These are phyloP conservation scores for Beauveria brongniartii DNA, from an alignment of 2,329 filamentous ascomycete genomes.

Conservation along the genomic window DNA sequence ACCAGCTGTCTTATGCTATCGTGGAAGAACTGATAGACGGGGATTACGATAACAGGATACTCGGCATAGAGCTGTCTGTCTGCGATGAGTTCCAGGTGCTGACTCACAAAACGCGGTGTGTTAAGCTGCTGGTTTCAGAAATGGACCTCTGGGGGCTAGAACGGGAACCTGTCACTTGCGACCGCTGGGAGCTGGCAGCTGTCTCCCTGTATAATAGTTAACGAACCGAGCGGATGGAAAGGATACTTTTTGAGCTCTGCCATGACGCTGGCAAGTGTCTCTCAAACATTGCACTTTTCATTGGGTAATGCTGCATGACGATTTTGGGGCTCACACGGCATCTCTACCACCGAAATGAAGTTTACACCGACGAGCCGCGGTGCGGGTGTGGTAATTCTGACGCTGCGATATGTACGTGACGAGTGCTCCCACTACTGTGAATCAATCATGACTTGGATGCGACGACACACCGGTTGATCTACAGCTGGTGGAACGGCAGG, in stretches of 20 bases:
- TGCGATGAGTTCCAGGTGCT: neutral
- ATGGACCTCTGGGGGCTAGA: neutral
- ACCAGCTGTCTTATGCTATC: no score
- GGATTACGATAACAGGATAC: conserved; percentile 17
- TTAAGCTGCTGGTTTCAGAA: neutral
- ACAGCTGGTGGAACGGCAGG: neutral
- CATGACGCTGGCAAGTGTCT: neutral
- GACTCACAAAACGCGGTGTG: neutral
- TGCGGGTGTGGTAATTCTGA: neutral
- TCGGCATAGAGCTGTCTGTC: conserved; percentile 20
- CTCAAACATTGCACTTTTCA: neutral
- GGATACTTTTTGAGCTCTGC: neutral
- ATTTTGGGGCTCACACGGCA: neutral
- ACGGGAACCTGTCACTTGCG: neutral
- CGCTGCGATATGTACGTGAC: neutral
- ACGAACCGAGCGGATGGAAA: neutral
- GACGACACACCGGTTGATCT: neutral
- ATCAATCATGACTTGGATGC: neutral
- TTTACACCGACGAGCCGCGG: neutral
- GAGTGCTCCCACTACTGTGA: neutral
- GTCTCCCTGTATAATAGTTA: neutral
- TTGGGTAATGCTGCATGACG: neutral
- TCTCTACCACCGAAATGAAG: neutral
- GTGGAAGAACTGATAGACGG: conserved; percentile 20
- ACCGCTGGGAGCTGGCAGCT: neutral